Evolutionary conservation across 305 asterid species (phyloP).

Genomic region (Fraxinus albicans): DNA sequence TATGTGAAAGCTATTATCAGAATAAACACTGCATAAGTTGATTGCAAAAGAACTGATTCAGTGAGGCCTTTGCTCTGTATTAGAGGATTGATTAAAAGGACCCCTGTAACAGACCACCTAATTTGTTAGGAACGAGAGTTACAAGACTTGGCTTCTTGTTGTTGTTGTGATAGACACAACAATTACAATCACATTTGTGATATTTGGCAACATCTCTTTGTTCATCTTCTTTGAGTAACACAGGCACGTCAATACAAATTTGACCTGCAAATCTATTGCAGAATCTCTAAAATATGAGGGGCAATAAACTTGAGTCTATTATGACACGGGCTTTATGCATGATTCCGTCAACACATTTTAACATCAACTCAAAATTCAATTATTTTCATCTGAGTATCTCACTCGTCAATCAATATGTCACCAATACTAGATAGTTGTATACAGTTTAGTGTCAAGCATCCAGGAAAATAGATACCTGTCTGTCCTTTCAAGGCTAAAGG

Average conservation of each 20-base stretch:
- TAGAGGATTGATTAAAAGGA: not conserved
- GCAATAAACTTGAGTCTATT: not conserved
- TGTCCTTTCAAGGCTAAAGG: constrained; percentile 76
- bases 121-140: not conserved
- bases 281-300: not conserved
- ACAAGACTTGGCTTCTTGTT: not conserved
- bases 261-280: not conserved
- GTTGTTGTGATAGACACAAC: not conserved
- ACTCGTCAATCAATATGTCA: not conserved
- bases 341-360: not conserved
- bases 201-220: not conserved
- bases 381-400: not conserved
- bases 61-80: not conserved
- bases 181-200: not conserved
- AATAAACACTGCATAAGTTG: not conserved
- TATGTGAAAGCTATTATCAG: not conserved
- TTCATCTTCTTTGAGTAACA: not conserved
- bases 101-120: not conserved
- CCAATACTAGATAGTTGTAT: not conserved
- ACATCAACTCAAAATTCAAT: not conserved
- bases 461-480: constrained; percentile 50
- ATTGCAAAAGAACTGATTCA: not conserved
- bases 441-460: not conserved
- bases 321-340: not conserved
- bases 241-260: not conserved